Percentiles rank a stretch among this genome's conserved stretches.
Conservation (phyloP, 768 basidiomycete genomes). For the Hydnomerulius pinastri region DNA sequence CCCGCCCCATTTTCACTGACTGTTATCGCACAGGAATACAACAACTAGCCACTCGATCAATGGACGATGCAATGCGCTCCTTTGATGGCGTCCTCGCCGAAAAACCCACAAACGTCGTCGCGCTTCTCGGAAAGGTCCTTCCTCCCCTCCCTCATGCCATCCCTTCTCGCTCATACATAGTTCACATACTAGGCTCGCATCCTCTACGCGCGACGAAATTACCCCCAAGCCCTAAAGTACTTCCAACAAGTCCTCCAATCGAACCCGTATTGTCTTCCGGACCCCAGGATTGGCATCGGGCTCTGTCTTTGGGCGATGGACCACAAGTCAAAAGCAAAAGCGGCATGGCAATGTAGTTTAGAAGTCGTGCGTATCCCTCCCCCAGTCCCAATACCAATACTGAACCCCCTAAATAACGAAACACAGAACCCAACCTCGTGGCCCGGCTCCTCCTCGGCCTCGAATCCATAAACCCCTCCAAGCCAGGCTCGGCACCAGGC, state of each 20-base stretch:
- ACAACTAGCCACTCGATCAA: constrained; percentile 73
- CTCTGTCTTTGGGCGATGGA: constrained; percentile 91
- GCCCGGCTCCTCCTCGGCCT: constrained; percentile 82
- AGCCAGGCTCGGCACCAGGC: constrained; percentile 75
- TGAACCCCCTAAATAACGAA: constrained; percentile 1
- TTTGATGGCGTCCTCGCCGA: constrained; percentile 79
- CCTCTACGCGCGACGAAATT: constrained; percentile 76
- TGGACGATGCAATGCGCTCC: constrained; percentile 79
- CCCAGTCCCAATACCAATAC: not conserved
- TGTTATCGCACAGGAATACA: constrained; percentile 66
- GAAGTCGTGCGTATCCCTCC: constrained; percentile 67
- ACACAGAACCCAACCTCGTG: constrained; percentile 82
- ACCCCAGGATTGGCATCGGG: constrained; percentile 95
- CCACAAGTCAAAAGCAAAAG: constrained; percentile 76
- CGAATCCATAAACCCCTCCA: constrained; percentile 81
- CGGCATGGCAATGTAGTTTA: constrained; percentile 88
- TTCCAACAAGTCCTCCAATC: constrained; percentile 85
- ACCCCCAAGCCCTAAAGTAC: constrained; percentile 73
- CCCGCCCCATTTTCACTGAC: not conserved
- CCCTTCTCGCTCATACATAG: constrained; percentile 1
- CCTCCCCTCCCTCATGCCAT: not conserved
- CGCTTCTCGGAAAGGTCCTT: constrained; percentile 80
- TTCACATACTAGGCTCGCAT: constrained; percentile 66
- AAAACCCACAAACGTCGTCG: constrained; percentile 86
- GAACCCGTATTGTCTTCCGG: constrained; percentile 79